These are phyloP conservation scores for Singerocomus inundabilis DNA, from an alignment of 1,284 basidiomycete species.

Conservation along the genomic window DNA sequence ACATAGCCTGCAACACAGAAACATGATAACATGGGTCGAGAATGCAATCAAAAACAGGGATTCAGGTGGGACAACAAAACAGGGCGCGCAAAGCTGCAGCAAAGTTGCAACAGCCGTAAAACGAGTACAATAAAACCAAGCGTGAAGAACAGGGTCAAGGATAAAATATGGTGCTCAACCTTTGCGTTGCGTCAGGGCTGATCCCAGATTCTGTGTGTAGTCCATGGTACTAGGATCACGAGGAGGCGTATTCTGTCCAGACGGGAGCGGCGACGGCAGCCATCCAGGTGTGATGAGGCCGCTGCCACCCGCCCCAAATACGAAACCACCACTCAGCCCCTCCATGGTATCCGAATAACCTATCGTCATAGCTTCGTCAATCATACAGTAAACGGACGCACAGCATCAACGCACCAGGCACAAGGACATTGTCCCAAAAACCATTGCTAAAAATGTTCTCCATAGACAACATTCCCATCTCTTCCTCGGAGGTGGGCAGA, in stretches of 20 bases:
- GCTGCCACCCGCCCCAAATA: slow-evolving; percentile 76
- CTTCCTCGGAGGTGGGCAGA: slow-evolving; percentile 45
- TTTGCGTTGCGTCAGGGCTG: slow-evolving; percentile 30
- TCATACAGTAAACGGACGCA: background rate
- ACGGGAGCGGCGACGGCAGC: slow-evolving; percentile 32
- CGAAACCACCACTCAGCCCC: slow-evolving; percentile 76
- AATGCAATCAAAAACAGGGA: slow-evolving; percentile 16
- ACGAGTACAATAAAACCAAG: slow-evolving; percentile 4
- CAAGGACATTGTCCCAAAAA: slow-evolving; percentile 83
- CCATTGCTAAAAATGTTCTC: slow-evolving; percentile 73
- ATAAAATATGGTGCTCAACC: slow-evolving; percentile 14
- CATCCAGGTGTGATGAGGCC: slow-evolving; percentile 42
- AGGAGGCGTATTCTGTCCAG: slow-evolving; percentile 32
- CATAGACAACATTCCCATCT: slow-evolving; percentile 63
- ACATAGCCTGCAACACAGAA: slow-evolving; percentile 13
- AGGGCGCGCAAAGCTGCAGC: background rate
- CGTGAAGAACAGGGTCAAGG: slow-evolving; percentile 1
- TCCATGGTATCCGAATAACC: slow-evolving; percentile 77
- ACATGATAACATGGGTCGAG: slow-evolving; percentile 2
- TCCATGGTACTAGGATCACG: slow-evolving; percentile 27
- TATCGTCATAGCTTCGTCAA: slow-evolving; percentile 34
- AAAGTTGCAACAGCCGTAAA: slow-evolving; percentile 1
- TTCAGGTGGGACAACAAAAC: slow-evolving; percentile 4
- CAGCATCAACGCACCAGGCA: slow-evolving; percentile 59
- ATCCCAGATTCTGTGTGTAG: slow-evolving; percentile 27